Percentiles rank a stretch among this genome's conserved stretches.
Conservation (phyloP, 768 basidiomycete genomes). For the Naganishia randhawae region DNA sequence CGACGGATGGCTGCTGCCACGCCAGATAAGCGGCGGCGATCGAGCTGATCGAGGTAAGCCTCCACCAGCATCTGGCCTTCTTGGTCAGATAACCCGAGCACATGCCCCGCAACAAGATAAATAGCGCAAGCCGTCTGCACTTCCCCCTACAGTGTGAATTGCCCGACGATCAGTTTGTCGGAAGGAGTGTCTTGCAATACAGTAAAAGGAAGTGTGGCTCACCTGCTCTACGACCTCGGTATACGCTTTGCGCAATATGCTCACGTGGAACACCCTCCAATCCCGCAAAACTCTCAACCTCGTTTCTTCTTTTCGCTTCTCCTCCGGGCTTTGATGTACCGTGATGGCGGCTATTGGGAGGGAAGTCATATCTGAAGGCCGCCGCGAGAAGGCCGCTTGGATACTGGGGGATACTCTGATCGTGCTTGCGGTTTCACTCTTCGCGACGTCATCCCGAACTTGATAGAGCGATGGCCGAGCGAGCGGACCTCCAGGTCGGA, state of each 20-base stretch:
- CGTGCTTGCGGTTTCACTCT: conserved; percentile 16
- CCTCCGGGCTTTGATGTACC: conserved; percentile 1
- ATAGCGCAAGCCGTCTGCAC: conserved; percentile 24
- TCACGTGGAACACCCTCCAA: conserved; percentile 16
- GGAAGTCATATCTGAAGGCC: conserved; percentile 12
- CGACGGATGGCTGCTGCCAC: conserved; percentile 23
- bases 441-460: neutral
- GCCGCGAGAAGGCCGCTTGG: neutral
- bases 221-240: conserved; percentile 8
- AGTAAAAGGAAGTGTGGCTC: neutral
- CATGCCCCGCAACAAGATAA: neutral
- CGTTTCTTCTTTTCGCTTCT: neutral
- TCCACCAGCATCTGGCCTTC: conserved; percentile 19
- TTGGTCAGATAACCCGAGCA: conserved; percentile 5
- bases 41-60: conserved; percentile 27
- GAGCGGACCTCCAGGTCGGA: neutral
- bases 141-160: conserved; percentile 11
- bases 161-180: neutral
- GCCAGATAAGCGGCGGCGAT: conserved; percentile 22
- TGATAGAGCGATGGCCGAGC: neutral
- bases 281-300: conserved; percentile 8
- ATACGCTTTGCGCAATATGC: conserved; percentile 11
- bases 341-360: conserved; percentile 7
- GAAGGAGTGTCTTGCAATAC: neutral
- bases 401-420: conserved; percentile 11